Evolutionary conservation across 2,329 filamentous ascomycete genomes (phyloP).

Genomic region (Pseudocercospora eumusae): DNA sequence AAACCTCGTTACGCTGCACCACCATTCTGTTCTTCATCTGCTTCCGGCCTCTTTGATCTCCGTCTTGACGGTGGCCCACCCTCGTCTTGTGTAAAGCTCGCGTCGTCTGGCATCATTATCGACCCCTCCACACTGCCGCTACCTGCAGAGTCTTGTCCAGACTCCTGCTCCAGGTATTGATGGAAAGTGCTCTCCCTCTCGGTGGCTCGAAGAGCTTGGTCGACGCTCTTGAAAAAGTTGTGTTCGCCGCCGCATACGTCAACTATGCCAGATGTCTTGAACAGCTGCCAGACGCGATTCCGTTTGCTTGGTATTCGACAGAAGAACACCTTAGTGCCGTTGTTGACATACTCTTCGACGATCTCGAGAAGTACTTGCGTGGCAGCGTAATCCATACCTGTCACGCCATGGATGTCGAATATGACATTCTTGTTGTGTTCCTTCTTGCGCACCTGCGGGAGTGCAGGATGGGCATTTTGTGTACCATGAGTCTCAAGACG

Average conservation of each 20-base stretch:
- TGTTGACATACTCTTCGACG: conserved; percentile 73
- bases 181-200: conserved; percentile 58
- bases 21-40: background rate
- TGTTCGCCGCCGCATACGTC: conserved; percentile 73
- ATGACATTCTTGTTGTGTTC: conserved; percentile 89
- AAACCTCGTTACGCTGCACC: background rate
- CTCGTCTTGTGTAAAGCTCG: conserved; percentile 15
- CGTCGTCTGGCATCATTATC: conserved; percentile 5
- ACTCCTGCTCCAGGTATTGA: conserved; percentile 14
- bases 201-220: conserved; percentile 78
- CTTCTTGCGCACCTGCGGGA: conserved; percentile 74
- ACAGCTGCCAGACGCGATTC: conserved; percentile 67
- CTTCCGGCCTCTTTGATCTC: background rate
- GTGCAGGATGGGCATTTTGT: conserved; percentile 76
- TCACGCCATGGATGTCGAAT: conserved; percentile 98
- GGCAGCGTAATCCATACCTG: conserved; percentile 87
- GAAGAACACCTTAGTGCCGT: conserved; percentile 77
- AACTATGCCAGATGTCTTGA: conserved; percentile 80
- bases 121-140: conserved; percentile 5
- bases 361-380: conserved; percentile 91
- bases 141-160: background rate
- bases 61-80: conserved; percentile 11
- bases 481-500: conserved; percentile 91
- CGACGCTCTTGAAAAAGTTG: conserved; percentile 80
- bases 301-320: conserved; percentile 55